Evolutionary conservation across 495 filamentous ascomycete species (phyloP).

Genomic region (Hypoxylon fragiforme): DNA sequence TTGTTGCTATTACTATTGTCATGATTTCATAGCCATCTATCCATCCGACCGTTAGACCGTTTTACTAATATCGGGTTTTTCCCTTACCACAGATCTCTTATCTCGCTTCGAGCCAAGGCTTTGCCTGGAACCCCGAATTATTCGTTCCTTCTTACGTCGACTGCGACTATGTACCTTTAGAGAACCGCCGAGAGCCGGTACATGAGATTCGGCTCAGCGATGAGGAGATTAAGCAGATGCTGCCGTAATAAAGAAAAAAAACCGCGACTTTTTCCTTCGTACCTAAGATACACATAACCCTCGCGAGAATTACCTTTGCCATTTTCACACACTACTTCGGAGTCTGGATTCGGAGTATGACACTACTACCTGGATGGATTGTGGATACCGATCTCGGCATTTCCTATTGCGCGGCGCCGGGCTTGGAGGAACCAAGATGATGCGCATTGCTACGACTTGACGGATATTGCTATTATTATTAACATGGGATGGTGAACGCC

Average conservation of each 20-base stretch:
- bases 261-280: slow-evolving; percentile 23
- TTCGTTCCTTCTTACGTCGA: slow-evolving; percentile 62
- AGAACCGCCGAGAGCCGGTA: slow-evolving; percentile 67
- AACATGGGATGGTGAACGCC: slow-evolving; percentile 4
- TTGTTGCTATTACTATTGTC: no score
- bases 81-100: slow-evolving; percentile 61
- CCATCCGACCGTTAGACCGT: neutral
- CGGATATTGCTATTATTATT: slow-evolving; percentile 27
- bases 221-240: slow-evolving; percentile 61
- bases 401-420: slow-evolving; percentile 24
- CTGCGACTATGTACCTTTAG: slow-evolving; percentile 60
- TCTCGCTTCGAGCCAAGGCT: slow-evolving; percentile 68
- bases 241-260: slow-evolving; percentile 44
- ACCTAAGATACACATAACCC: slow-evolving; percentile 35
- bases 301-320: slow-evolving; percentile 39
- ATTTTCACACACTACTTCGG: slow-evolving; percentile 40
- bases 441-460: slow-evolving; percentile 26
- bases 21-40: no score
- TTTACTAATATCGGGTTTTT: slow-evolving; percentile 7
- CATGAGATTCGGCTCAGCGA: slow-evolving; percentile 69
- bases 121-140: slow-evolving; percentile 71
- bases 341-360: slow-evolving; percentile 38
- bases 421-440: slow-evolving; percentile 26
- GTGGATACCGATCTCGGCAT: slow-evolving; percentile 31
- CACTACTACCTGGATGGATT: slow-evolving; percentile 37